phyloP scores from a whole-genome alignment of 2,329 filamentous ascomycete genomes.

The Knoxdaviesia proteae region DNA sequence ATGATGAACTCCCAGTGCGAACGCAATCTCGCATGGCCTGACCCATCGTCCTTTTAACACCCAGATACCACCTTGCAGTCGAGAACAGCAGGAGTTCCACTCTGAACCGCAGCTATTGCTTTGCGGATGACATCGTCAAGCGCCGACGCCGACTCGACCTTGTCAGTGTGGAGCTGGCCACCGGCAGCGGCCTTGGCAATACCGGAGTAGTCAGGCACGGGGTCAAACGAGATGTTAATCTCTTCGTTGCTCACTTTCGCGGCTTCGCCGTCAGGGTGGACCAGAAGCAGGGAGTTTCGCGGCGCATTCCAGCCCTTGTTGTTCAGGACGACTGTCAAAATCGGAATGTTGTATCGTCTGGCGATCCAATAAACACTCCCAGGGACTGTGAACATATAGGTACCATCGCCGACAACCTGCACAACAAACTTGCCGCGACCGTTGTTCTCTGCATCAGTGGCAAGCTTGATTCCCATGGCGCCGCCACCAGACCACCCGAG shows the following conservation, averaged over 20 bases:
- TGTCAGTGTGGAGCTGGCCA: constrained; percentile 28
- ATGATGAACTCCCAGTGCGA: too few species aligned
- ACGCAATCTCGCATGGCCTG: not conserved
- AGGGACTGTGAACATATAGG: constrained; percentile 32
- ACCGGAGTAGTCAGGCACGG: constrained; percentile 35
- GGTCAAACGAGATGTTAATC: constrained; percentile 39
- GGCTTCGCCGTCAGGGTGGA: constrained; percentile 35
- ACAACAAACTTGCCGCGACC: constrained; percentile 28
- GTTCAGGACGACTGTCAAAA: constrained; percentile 33
- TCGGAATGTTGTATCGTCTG: constrained; percentile 29
- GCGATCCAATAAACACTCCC: constrained; percentile 35
- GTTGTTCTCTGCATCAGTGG: constrained; percentile 20
- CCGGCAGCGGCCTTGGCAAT: constrained; percentile 39
- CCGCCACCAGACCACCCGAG: constrained; percentile 65
- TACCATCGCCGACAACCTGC: constrained; percentile 36
- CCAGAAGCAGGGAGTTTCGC: constrained; percentile 30
- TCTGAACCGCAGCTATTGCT: constrained; percentile 28
- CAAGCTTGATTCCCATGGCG: constrained; percentile 58
- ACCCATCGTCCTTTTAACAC: constrained; percentile 12
- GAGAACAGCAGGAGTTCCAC: constrained; percentile 29
- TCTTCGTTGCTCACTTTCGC: constrained; percentile 37
- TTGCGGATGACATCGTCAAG: constrained; percentile 25
- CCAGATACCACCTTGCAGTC: constrained; percentile 28
- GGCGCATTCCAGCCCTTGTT: constrained; percentile 41
- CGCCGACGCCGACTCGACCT: constrained; percentile 22